phyloP scores from a whole-genome alignment of 495 filamentous ascomycete genomes.

The Talaromyces stipitatus region DNA sequence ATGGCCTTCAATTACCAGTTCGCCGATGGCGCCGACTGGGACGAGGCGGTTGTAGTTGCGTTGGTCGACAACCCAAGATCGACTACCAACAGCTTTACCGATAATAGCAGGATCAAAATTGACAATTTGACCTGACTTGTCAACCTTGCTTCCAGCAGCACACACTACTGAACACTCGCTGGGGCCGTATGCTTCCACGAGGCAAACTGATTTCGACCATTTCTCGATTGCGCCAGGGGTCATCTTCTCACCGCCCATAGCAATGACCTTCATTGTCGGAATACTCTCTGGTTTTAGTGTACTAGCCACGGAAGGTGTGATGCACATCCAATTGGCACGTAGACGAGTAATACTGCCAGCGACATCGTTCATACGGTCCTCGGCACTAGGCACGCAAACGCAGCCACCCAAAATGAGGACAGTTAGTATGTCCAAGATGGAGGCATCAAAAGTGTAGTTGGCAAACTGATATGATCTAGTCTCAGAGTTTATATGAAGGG shows the following conservation, averaged over 20 bases:
- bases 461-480: slow-evolving; percentile 62
- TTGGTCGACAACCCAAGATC: slow-evolving; percentile 54
- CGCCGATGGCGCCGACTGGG: slow-evolving; percentile 56
- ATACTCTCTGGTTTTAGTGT: slow-evolving; percentile 38
- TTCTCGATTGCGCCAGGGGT: slow-evolving; percentile 30
- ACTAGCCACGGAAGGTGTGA: slow-evolving; percentile 40
- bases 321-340: slow-evolving; percentile 29
- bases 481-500: slow-evolving; percentile 36
- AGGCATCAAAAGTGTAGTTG: slow-evolving; percentile 61
- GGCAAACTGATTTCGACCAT: slow-evolving; percentile 29
- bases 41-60: slow-evolving; percentile 47
- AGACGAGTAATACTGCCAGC: slow-evolving; percentile 31
- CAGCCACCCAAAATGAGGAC: slow-evolving; percentile 57
- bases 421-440: slow-evolving; percentile 57
- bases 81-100: slow-evolving; percentile 28
- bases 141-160: slow-evolving; percentile 30
- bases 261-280: slow-evolving; percentile 39
- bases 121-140: slow-evolving; percentile 34
- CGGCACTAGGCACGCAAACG: slow-evolving; percentile 57
- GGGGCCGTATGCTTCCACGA: slow-evolving; percentile 51
- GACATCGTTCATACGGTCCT: slow-evolving; percentile 43
- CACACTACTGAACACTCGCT: slow-evolving; percentile 44
- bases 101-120: slow-evolving; percentile 31
- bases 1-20: slow-evolving; percentile 57
- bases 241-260: slow-evolving; percentile 53